Base-by-base conservation (phyloP, 768 basidiomycete species). In the Scleroderma citrinum region DNA sequence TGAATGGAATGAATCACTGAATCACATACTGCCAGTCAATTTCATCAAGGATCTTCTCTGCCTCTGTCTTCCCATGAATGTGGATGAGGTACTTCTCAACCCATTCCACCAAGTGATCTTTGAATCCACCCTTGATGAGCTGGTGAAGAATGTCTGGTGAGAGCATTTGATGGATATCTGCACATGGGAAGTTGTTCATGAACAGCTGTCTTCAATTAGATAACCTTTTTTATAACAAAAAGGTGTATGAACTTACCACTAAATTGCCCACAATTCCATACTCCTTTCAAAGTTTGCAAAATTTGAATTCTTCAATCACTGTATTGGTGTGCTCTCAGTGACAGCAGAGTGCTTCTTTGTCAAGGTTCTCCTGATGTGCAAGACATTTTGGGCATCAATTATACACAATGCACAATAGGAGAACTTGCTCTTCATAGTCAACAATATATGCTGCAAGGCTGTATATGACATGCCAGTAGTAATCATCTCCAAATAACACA, bases 91-190 rank as follows among this genome's bases (percentile, higher is more conserved):
- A 48, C 31, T n/a, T 2, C 31, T 44, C 24, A 4, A 44, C 43
- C 73, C 74, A 76, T 4, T 56, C 61, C 0, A 68, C 58, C 3
- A 71, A 39, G 44, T 75, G 74, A 42, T 72, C 68, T 44, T 72
- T 71, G 63, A 75, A 71, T 0, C 73, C 46, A 0, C 76, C 75
- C 52, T 77, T 72, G 57, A 74, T 65, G 0, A 77, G 58, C 54
- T 76, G 73, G 50, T 78, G 75, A 13, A 76, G 68, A 17, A 75
- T 40, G 60, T 74, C 61, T 19, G 68, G 66, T 0, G 68, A 70
- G 16, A 76, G 48, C 20, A 49, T 64, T 0, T 17, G 0, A 49
- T 68, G 71, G 38, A 77, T 76, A 52, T 76, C 53, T 24, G 44
- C 17, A 34, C 8, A n/a, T 12, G 8, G 44, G 7, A 42, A 42